Conservation (phyloP, 2,329 filamentous ascomycete genomes). For the Rhynchosporium secalis region DNA sequence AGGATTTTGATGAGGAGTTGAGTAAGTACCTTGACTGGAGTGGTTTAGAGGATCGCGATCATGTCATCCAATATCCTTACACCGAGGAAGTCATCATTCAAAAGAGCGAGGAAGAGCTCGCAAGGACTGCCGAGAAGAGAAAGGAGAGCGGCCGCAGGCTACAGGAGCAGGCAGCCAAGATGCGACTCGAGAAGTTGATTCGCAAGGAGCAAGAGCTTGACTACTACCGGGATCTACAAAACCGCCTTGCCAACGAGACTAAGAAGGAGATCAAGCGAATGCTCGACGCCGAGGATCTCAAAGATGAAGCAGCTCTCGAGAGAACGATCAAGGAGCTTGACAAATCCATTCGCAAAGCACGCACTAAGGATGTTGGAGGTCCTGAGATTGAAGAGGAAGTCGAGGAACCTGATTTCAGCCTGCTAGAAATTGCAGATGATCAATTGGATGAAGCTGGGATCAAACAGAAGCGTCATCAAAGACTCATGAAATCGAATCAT, state of each 20-base stretch:
- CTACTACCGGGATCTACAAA: slow-evolving; percentile 84
- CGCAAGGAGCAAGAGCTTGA: slow-evolving; percentile 94
- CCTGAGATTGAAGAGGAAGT: slow-evolving; percentile 75
- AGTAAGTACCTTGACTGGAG: slow-evolving; percentile 82
- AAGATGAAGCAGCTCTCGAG: slow-evolving; percentile 85
- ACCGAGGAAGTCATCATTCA: slow-evolving; percentile 87
- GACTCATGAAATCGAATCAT: slow-evolving; percentile 90
- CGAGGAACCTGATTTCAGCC: slow-evolving; percentile 80
- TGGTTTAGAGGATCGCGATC: slow-evolving; percentile 84
- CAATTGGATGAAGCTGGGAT: slow-evolving; percentile 87
- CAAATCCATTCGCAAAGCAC: slow-evolving; percentile 81
- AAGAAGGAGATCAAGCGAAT: slow-evolving; percentile 90
- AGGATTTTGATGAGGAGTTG: slow-evolving; percentile 79
- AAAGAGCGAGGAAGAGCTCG: slow-evolving; percentile 93
- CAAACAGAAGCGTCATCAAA: slow-evolving; percentile 91
- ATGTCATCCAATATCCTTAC: slow-evolving; percentile 88
- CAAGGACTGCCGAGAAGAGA: slow-evolving; percentile 85
- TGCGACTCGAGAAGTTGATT: slow-evolving; percentile 92
- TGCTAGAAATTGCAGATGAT: slow-evolving; percentile 87
- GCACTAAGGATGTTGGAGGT: slow-evolving; percentile 89
- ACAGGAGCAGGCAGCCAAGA: slow-evolving; percentile 95
- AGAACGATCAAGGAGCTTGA: slow-evolving; percentile 86
- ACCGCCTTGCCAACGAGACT: slow-evolving; percentile 68
- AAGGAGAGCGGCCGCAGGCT: slow-evolving; percentile 89
- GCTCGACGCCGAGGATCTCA: slow-evolving; percentile 86